phyloP scores from a whole-genome alignment of 768 basidiomycete genomes.

The Lactarius akahatsu region DNA sequence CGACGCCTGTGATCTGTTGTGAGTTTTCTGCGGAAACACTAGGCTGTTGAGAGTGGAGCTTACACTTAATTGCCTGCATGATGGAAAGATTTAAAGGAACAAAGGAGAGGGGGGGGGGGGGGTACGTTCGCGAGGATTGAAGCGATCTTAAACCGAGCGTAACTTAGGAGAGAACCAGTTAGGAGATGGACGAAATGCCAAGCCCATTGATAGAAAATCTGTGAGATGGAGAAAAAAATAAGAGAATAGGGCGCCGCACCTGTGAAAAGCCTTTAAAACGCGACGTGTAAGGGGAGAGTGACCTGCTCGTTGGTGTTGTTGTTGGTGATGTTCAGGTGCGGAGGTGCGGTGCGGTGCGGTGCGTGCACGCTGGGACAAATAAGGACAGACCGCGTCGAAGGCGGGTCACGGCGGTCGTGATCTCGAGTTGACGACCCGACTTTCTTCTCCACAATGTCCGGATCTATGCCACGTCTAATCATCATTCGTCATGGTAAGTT shows the following conservation, averaged over 20 bases:
- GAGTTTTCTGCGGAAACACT: constrained; percentile 19
- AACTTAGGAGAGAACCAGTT: constrained; percentile 8
- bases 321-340: constrained; percentile 10
- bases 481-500: constrained; percentile 50
- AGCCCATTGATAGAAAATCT: constrained; percentile 5
- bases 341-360: constrained; percentile 17
- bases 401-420: not conserved
- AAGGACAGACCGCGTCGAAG: constrained; percentile 14
- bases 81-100: constrained; percentile 11
- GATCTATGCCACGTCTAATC: constrained; percentile 51
- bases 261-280: not conserved
- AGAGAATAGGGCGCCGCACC: not conserved
- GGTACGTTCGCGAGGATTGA: constrained; percentile 17
- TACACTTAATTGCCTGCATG: constrained; percentile 94
- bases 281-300: not conserved
- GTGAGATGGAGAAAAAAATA: not conserved
- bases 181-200: not conserved
- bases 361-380: constrained; percentile 28
- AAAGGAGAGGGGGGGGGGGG: too few relatives aligned
- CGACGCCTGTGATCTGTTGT: constrained; percentile 70
- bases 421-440: not conserved
- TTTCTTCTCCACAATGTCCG: constrained; percentile 8
- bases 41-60: constrained; percentile 33
- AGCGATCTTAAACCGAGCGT: constrained; percentile 10
- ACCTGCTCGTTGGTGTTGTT: constrained; percentile 1